A percentile compares a stretch with the other conserved stretches of the same genome.
Conservation (phyloP, 495 filamentous ascomycete species). For the Thermothielavioides terrestris region DNA sequence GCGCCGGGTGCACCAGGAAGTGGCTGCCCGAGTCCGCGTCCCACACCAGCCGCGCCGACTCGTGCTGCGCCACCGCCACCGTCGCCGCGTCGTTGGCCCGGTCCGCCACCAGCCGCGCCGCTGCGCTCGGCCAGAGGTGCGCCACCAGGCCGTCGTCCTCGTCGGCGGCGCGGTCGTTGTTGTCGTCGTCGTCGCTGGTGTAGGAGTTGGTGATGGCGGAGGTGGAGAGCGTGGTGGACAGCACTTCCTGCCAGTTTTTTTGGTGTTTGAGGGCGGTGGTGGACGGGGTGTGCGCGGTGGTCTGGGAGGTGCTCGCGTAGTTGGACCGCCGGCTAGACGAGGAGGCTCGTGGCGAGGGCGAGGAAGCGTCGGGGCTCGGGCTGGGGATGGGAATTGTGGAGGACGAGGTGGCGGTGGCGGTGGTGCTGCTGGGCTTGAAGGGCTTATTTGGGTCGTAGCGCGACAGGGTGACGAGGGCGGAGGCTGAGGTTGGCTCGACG, state of each 20-base stretch:
- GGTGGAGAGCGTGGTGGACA: conserved; percentile 52
- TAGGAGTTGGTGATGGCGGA: conserved; percentile 46
- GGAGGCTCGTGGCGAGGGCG: conserved; percentile 23
- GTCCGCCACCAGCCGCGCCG: conserved; percentile 62
- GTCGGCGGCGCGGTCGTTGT: background rate
- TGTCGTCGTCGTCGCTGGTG: background rate
- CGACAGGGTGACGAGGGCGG: conserved; percentile 43
- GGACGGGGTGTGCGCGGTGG: conserved; percentile 5
- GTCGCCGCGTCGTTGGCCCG: conserved; percentile 53
- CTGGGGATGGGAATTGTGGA: background rate
- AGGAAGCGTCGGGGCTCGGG: conserved; percentile 29
- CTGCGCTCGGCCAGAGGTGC: conserved; percentile 60
- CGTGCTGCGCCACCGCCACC: conserved; percentile 56
- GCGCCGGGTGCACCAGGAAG: conserved; percentile 62
- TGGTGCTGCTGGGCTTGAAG: conserved; percentile 26
- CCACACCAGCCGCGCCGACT: conserved; percentile 66
- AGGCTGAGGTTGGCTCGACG: conserved; percentile 46
- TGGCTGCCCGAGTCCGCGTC: conserved; percentile 53
- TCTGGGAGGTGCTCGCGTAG: background rate
- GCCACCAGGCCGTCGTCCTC: conserved; percentile 59
- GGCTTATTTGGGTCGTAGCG: conserved; percentile 47
- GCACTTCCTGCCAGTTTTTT: conserved; percentile 43
- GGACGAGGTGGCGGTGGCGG: conserved; percentile 9
- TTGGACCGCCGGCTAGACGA: conserved; percentile 11
- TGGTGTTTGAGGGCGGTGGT: conserved; percentile 9